A percentile compares a stretch with the other conserved stretches of the same genome.
phyloP scores from a whole-genome alignment of 2,329 filamentous ascomycete species.

The Aaosphaeria arxii region DNA sequence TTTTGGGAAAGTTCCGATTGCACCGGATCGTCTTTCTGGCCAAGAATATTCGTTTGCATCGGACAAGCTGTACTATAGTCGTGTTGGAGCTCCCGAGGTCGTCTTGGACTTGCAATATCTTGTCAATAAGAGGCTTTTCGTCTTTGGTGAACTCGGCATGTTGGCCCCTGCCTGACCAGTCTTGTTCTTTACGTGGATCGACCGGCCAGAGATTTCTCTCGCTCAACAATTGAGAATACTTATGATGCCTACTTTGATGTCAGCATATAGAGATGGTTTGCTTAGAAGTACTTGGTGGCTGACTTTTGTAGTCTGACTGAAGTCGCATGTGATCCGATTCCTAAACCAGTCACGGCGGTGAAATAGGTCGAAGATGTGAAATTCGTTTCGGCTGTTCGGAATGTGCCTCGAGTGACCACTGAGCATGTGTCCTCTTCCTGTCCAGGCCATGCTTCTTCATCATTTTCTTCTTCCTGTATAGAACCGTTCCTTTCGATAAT shows the following conservation, averaged over 20 bases:
- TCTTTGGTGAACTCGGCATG: conserved; percentile 9
- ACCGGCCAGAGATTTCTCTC: conserved; percentile 4
- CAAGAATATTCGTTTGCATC: conserved; percentile 10
- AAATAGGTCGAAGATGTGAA: not conserved
- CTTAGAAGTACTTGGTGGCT: not conserved
- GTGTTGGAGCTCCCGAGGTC: conserved; percentile 6
- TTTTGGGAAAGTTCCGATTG: conserved; percentile 5
- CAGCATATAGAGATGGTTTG: not conserved
- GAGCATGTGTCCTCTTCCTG: not conserved
- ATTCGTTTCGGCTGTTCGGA: not conserved
- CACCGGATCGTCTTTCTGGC: conserved; percentile 15
- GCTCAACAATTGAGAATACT: conserved; percentile 2
- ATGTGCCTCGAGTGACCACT: not conserved
- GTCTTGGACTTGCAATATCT: conserved; percentile 3
- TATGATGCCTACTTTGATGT: not conserved
- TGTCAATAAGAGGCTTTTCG: not conserved
- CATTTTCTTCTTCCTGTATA: too few species aligned
- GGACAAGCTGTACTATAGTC: conserved; percentile 12
- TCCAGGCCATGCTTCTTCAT: too few species aligned
- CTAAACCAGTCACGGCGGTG: not conserved
- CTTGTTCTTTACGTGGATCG: conserved; percentile 6
- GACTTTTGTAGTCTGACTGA: not conserved
- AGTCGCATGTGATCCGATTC: not conserved
- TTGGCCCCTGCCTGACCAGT: conserved; percentile 16
- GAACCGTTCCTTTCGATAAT: too few species aligned